Evolutionary conservation across 305 asterid species (phyloP).

Genomic region (Solanum hybrid): DNA sequence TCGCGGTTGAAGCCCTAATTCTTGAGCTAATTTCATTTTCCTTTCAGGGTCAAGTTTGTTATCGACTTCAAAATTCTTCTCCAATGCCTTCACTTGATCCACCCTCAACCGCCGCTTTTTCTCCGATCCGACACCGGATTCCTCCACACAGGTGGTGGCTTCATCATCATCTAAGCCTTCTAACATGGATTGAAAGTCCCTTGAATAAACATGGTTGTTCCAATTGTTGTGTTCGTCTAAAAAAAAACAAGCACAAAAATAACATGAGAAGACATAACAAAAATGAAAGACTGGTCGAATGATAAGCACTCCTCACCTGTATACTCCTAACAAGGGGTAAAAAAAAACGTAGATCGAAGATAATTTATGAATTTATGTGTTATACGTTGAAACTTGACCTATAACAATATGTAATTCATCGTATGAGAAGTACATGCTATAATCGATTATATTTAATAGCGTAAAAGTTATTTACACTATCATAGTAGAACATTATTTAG

Average conservation of each 20-base stretch:
- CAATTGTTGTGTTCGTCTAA: constrained; percentile 45
- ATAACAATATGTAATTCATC: neutral
- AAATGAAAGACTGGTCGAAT: neutral
- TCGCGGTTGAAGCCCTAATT: constrained; percentile 80
- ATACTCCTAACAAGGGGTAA: neutral
- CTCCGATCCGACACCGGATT: constrained; percentile 43
- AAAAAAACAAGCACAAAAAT: neutral
- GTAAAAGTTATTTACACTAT: neutral
- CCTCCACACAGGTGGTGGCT: constrained; percentile 37
- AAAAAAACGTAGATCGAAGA: no score
- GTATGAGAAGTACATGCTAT: neutral
- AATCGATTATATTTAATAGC: neutral
- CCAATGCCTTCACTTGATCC: constrained; percentile 78
- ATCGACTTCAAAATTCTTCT: constrained; percentile 77
- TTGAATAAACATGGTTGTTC: constrained; percentile 29
- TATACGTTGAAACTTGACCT: neutral
- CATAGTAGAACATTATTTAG: neutral
- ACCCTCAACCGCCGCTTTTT: constrained; percentile 63
- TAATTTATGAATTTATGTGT: no score
- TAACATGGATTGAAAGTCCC: constrained; percentile 59
- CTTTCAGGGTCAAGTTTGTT: constrained; percentile 87
- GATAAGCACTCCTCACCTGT: neutral
- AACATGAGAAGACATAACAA: neutral
- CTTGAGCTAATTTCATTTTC: constrained; percentile 69
- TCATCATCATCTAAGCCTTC: constrained; percentile 70